Percentiles rank a stretch among this genome's conserved stretches.
phyloP scores from a whole-genome alignment of 176 grass and related monocot species.

The Melocanna baccifera region DNA sequence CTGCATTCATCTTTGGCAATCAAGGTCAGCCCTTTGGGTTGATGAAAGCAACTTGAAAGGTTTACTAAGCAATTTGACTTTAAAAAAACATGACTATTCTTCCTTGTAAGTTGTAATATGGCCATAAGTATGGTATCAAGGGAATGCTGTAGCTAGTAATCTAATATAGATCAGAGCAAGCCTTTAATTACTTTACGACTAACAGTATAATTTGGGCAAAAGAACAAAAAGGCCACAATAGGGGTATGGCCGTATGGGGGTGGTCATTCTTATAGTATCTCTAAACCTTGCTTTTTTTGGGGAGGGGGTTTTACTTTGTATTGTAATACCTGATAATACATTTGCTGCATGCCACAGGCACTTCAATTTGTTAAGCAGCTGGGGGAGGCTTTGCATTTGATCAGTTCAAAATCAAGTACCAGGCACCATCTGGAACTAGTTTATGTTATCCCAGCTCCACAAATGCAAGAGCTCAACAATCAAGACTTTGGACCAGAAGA shows the following conservation, averaged over 20 bases:
- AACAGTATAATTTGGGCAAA: neutral
- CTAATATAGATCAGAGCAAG: neutral
- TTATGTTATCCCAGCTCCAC: conserved; percentile 76
- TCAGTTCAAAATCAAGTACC: conserved; percentile 48
- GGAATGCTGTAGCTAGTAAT: neutral
- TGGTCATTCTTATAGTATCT: neutral
- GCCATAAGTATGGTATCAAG: neutral
- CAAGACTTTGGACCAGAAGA: conserved; percentile 76
- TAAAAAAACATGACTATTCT: neutral
- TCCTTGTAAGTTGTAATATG: neutral
- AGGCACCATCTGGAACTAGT: conserved; percentile 60
- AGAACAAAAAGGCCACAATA: neutral
- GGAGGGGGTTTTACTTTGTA: neutral
- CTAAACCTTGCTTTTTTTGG: conserved; percentile 1
- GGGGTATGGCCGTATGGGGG: neutral
- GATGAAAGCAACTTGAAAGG: neutral
- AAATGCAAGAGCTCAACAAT: conserved; percentile 44
- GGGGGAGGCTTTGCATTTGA: conserved; percentile 68
- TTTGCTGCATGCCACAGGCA: conserved; percentile 49
- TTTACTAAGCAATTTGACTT: neutral
- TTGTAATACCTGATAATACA: neutral
- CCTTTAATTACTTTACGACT: neutral
- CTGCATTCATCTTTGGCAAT: neutral
- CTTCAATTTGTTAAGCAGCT: conserved; percentile 78
- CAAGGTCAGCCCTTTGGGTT: neutral